phyloP scores from a whole-genome alignment of 345 rosid species.

The Aethionema arabicum region DNA sequence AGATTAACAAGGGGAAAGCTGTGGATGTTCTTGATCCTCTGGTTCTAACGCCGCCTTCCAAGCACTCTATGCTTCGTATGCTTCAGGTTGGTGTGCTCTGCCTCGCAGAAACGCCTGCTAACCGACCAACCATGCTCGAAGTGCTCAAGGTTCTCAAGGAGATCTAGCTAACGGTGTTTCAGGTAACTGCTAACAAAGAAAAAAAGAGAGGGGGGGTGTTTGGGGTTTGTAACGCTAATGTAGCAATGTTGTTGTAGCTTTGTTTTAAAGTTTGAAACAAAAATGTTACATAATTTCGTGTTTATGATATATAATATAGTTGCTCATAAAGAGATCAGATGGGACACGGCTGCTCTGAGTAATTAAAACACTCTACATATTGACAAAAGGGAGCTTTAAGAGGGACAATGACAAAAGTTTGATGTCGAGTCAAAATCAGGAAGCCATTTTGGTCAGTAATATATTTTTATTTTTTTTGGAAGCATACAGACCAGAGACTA shows the following conservation, averaged over 20 bases:
- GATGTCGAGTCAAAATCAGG: conserved; percentile 27
- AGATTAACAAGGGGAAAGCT: conserved; percentile 61
- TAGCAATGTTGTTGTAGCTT: background rate
- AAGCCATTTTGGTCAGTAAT: conserved; percentile 24
- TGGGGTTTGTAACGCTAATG: conserved; percentile 16
- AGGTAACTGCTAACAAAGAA: conserved; percentile 5
- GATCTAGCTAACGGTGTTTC: conserved; percentile 29
- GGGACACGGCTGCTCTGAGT: too few relatives aligned
- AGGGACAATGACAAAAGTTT: conserved; percentile 7
- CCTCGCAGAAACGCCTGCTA: conserved; percentile 65
- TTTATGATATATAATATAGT: too few relatives aligned
- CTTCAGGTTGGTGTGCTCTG: conserved; percentile 66
- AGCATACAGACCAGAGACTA: background rate
- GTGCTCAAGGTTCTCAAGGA: conserved; percentile 58
- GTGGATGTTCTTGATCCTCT: conserved; percentile 67
- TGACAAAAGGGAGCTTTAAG: too few relatives aligned
- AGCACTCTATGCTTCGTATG: conserved; percentile 60
- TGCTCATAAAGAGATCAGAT: too few relatives aligned
- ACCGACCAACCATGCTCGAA: conserved; percentile 72
- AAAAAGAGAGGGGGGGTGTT: background rate
- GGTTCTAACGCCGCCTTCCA: conserved; percentile 44
- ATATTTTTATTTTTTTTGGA: background rate
- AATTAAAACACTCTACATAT: too few relatives aligned
- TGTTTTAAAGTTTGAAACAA: background rate
- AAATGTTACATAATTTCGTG: too few relatives aligned